Evolutionary conservation across 2,329 filamentous ascomycete species (phyloP).

Genomic region (Phialophora tarda): DNA sequence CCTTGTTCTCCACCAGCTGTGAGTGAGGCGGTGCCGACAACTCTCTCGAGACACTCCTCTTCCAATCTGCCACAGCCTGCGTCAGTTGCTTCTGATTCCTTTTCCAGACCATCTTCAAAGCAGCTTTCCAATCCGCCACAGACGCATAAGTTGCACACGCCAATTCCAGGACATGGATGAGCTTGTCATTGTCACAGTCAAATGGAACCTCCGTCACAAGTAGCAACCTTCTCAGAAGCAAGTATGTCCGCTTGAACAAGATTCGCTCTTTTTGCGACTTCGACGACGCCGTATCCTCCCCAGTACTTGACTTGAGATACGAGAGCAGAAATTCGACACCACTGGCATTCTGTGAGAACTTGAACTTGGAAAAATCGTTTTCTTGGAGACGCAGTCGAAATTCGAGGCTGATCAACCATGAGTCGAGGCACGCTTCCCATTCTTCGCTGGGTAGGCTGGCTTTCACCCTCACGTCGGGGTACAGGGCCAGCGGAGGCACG

Average conservation of each 20-base stretch:
- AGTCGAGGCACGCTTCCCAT: conserved; percentile 77
- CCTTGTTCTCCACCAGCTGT: conserved; percentile 37
- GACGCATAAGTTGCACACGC: conserved; percentile 28
- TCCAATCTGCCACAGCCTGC: conserved; percentile 28
- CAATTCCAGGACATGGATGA: conserved; percentile 30
- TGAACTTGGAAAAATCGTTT: conserved; percentile 62
- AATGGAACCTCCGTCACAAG: conserved; percentile 42
- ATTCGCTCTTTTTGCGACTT: conserved; percentile 40
- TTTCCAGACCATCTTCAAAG: conserved; percentile 31
- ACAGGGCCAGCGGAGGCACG: conserved; percentile 75
- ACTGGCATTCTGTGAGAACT: conserved; percentile 23
- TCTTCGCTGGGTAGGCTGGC: conserved; percentile 70
- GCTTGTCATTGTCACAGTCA: conserved; percentile 19
- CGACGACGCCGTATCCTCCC: conserved; percentile 3
- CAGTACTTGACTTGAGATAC: conserved; percentile 16
- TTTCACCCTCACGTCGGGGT: conserved; percentile 72
- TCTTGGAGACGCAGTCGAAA: conserved; percentile 67
- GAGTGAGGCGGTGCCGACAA: conserved; percentile 32
- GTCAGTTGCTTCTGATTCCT: conserved; percentile 26
- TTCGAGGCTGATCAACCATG: conserved; percentile 73
- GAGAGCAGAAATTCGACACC: conserved; percentile 36
- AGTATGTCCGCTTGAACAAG: conserved; percentile 69
- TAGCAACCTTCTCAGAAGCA: conserved; percentile 66
- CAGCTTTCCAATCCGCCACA: conserved; percentile 31
- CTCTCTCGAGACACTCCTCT: conserved; percentile 23